phyloP scores from a whole-genome alignment of 495 filamentous ascomycete genomes.

The Clohesyomyces aquaticus region DNA sequence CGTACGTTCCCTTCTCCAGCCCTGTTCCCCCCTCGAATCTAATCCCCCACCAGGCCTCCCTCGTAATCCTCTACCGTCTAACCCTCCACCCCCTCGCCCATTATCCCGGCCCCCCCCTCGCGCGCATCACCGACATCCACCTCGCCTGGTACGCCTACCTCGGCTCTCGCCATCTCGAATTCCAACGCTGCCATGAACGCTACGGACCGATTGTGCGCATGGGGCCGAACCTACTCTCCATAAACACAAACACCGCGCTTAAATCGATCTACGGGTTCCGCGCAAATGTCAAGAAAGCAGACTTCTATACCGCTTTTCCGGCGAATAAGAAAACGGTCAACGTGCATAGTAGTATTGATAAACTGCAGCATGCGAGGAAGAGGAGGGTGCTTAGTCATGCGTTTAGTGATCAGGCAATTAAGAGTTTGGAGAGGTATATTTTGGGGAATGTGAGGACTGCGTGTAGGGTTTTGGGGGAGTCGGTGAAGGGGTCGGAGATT shows the following conservation, averaged over 20 bases:
- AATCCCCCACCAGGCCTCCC: slow-evolving; percentile 10
- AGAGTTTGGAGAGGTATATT: slow-evolving; percentile 62
- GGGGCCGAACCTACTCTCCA: slow-evolving; percentile 63
- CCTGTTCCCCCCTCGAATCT: not conserved
- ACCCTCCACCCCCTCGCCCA: slow-evolving; percentile 42
- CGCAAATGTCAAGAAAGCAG: slow-evolving; percentile 64
- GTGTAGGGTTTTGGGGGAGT: slow-evolving; percentile 26
- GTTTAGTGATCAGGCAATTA: slow-evolving; percentile 62
- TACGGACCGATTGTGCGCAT: slow-evolving; percentile 57
- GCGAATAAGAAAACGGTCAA: slow-evolving; percentile 57
- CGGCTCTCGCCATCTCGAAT: slow-evolving; percentile 39
- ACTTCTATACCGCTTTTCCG: slow-evolving; percentile 68
- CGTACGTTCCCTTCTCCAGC: slow-evolving; percentile 7
- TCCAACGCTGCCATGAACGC: slow-evolving; percentile 25
- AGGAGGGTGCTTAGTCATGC: slow-evolving; percentile 65
- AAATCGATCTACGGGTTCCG: slow-evolving; percentile 65
- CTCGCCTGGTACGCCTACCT: slow-evolving; percentile 41
- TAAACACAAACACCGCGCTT: slow-evolving; percentile 61
- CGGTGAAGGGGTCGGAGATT: slow-evolving; percentile 1
- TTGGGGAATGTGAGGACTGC: slow-evolving; percentile 46
- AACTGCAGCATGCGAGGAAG: slow-evolving; percentile 63
- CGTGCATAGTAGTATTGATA: slow-evolving; percentile 65
- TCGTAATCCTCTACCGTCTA: slow-evolving; percentile 37
- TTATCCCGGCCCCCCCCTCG: slow-evolving; percentile 44
- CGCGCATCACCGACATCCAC: slow-evolving; percentile 39